These are phyloP conservation scores for Powellomyces hirtus DNA, from an alignment of 192 early-diverging fungal species.

Conservation along the genomic window DNA sequence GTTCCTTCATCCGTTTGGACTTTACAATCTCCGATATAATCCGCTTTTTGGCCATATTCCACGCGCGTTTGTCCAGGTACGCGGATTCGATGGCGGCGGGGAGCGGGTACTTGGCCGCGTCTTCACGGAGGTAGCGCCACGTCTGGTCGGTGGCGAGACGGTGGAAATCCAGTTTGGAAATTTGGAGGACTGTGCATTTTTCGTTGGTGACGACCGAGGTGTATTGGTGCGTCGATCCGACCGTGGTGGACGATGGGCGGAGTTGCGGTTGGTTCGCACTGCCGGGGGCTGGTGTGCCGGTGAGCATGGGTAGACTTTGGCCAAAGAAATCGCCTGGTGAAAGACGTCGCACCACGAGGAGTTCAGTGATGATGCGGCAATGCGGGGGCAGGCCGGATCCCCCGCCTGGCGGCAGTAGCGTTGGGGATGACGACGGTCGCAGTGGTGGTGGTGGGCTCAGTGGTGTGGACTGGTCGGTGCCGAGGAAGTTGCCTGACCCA, in stretches of 20 bases:
- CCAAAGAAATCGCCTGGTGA: constrained; percentile 35
- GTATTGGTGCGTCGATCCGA: neutral
- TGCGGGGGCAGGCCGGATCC: constrained; percentile 1
- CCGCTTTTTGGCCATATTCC: constrained; percentile 28
- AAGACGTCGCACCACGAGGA: constrained; percentile 32
- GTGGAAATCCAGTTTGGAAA: constrained; percentile 38
- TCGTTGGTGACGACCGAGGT: constrained; percentile 24
- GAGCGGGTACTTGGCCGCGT: constrained; percentile 2
- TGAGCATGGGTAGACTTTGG: constrained; percentile 12
- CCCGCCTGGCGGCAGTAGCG: neutral
- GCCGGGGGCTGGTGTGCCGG: neutral
- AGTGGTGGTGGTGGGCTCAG: neutral
- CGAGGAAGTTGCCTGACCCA: neutral
- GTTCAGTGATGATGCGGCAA: constrained; percentile 22
- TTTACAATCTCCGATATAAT: constrained; percentile 20
- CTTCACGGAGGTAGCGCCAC: constrained; percentile 19
- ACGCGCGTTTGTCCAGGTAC: constrained; percentile 24
- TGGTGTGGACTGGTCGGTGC: neutral
- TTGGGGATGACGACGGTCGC: neutral
- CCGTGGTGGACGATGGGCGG: neutral
- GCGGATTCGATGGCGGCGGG: constrained; percentile 8
- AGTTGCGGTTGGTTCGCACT: neutral
- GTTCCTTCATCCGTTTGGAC: constrained; percentile 2
- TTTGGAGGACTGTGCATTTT: constrained; percentile 22
- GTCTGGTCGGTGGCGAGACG: constrained; percentile 33